Conservation (phyloP, 2,329 filamentous ascomycete genomes). For the Hymenoscyphus salicellus region DNA sequence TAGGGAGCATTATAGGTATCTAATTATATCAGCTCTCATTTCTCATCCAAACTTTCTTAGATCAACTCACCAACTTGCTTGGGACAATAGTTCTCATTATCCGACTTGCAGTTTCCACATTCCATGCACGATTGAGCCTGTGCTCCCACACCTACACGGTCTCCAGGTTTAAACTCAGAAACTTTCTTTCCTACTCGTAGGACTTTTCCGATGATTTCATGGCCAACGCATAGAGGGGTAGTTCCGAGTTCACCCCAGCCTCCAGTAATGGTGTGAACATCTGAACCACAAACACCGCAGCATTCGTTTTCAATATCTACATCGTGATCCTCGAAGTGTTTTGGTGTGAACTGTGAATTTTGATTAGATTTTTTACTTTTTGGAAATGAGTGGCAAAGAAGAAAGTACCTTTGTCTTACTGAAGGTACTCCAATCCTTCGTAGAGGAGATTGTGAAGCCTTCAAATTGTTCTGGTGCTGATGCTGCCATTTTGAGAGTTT, state of each 20-base stretch:
- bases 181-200: conserved; percentile 57
- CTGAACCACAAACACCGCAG: conserved; percentile 72
- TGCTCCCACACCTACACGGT: conserved; percentile 52
- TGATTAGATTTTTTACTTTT: background rate
- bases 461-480: conserved; percentile 55
- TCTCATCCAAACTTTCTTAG: background rate
- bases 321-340: conserved; percentile 81
- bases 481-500: conserved; percentile 17
- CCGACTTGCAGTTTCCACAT: conserved; percentile 37
- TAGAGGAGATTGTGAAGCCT: conserved; percentile 52
- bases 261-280: conserved; percentile 67
- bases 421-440: conserved; percentile 30
- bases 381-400: background rate
- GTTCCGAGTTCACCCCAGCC: conserved; percentile 38
- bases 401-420: conserved; percentile 3
- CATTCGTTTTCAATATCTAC: conserved; percentile 83
- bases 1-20: conserved; percentile 27
- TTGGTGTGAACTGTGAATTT: conserved; percentile 53
- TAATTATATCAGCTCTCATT: background rate
- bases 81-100: conserved; percentile 32
- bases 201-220: conserved; percentile 47
- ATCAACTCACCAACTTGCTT: conserved; percentile 18
- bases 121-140: conserved; percentile 50
- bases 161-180: conserved; percentile 49
- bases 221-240: conserved; percentile 40